Conservation (phyloP, 441 rosid genomes). For the Gossypium trilobum region DNA sequence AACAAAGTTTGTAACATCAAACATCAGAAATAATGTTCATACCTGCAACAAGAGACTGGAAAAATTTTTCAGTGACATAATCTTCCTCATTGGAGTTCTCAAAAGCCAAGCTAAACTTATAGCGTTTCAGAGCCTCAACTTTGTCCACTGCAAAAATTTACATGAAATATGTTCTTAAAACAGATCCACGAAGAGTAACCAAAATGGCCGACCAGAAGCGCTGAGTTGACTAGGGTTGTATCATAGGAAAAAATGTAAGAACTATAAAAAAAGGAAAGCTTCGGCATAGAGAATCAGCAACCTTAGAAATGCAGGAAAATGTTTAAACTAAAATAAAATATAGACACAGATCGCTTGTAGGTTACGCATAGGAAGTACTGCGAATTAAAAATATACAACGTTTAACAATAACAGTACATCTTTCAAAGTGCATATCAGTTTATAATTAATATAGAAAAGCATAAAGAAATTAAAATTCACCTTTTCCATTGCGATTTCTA, state of each 20-base stretch:
- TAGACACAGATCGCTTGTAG: neutral
- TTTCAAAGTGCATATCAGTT: neutral
- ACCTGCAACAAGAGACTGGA: slow-evolving; percentile 94
- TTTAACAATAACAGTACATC: neutral
- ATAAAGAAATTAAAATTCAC: slow-evolving; percentile 22
- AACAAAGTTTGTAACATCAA: neutral
- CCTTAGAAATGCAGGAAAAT: neutral
- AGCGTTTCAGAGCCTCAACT: slow-evolving; percentile 66
- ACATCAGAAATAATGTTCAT: slow-evolving; percentile 11
- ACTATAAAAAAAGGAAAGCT: neutral
- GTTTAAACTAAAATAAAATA: neutral
- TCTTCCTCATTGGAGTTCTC: slow-evolving; percentile 97
- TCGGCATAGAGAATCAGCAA: neutral
- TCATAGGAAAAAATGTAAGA: neutral
- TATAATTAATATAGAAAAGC: slow-evolving; percentile 5
- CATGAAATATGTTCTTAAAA: slow-evolving; percentile 8
- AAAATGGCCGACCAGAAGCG: neutral
- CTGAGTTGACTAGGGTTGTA: neutral
- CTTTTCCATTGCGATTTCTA: slow-evolving; percentile 56
- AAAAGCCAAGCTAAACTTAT: slow-evolving; percentile 87
- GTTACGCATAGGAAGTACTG: neutral
- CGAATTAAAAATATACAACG: neutral
- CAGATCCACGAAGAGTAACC: neutral
- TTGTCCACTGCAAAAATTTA: slow-evolving; percentile 55
- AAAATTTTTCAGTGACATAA: slow-evolving; percentile 85